These are phyloP conservation scores for Acanthamoeba culbertsoni DNA, from an alignment of 208 protist species.

Conservation along the genomic window DNA sequence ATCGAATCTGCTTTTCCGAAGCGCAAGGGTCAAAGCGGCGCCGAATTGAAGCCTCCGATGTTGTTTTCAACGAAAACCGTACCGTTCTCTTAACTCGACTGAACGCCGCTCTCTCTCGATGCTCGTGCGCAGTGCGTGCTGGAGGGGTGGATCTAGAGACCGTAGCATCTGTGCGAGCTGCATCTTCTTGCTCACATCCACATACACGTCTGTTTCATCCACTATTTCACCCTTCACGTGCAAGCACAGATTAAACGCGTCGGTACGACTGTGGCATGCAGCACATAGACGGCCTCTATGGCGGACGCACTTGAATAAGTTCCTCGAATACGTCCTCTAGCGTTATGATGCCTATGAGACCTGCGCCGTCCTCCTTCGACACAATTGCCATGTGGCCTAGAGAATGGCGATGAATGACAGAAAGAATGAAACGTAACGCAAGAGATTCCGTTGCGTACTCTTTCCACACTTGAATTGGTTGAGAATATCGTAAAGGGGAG, in stretches of 20 bases:
- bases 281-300: too few relatives aligned
- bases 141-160: not conserved
- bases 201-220: not conserved
- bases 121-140: not conserved
- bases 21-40: too few relatives aligned
- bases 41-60: too few relatives aligned
- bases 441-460: constrained; percentile 15
- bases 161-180: not conserved
- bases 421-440: not conserved
- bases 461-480: constrained; percentile 75
- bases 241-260: too few relatives aligned
- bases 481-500: constrained; percentile 75
- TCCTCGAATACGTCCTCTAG: constrained; percentile 62
- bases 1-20: too few relatives aligned
- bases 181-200: not conserved
- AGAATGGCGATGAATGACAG: not conserved
- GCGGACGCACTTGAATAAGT: constrained; percentile 35
- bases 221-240: not conserved
- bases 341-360: constrained; percentile 47
- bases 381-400: constrained; percentile 72
- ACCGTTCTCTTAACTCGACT: not conserved
- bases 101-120: not conserved
- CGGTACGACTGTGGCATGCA: too few relatives aligned
- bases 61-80: too few relatives aligned
- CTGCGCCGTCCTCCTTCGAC: not conserved